Evolutionary conservation across 371 early-diverging fungal genomes (phyloP), one percentile per base, ranked within the genome.

Genomic region (Actinomortierella ambigua): DNA sequence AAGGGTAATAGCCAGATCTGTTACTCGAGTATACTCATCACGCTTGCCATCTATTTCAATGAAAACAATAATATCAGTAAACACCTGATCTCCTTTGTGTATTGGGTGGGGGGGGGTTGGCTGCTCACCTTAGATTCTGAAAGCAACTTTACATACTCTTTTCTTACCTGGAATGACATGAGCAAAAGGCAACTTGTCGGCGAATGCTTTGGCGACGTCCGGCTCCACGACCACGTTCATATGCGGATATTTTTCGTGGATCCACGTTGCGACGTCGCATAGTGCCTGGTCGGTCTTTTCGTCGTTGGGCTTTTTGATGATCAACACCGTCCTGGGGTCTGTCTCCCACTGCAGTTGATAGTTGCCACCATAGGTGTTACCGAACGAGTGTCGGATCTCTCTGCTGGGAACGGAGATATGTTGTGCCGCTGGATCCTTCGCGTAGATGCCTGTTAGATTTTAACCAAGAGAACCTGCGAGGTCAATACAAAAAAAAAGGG

Each of bases 1-100:
- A 15, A 98, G 77, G 2, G 97, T 95, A 18, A 98, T 85, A 39
- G 95, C 92, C 68, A 95, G 88, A 71, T 97, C 97, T 0, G 91
- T 82, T 1, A 80, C 78, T 13, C 86, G 75, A 1, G 82, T 79
- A 54, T 87, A 85, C 39, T 88, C 86, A 4, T 68, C 76, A 3
- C 63, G 59, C n/a, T 67, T 63, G 42, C 61, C 60, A 17, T 67
- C 75, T 70, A 63, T 8, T 28, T 24, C 15, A 13, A 44, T 44
- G 13, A 20, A 18, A 48, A 20, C 1, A 48, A 24, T 22, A 24
- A n/a, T n/a, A n/a, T n/a, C n/a, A n/a, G n/a, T n/a, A n/a, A n/a
- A n/a, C n/a, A n/a, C n/a, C n/a, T n/a, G n/a, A n/a, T n/a, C n/a
- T n/a, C n/a, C n/a, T n/a, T n/a, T n/a, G n/a, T n/a, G n/a, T n/a